Base-by-base conservation (phyloP, 192 early-diverging fungal genomes). In the Gigaspora rosea region DNA sequence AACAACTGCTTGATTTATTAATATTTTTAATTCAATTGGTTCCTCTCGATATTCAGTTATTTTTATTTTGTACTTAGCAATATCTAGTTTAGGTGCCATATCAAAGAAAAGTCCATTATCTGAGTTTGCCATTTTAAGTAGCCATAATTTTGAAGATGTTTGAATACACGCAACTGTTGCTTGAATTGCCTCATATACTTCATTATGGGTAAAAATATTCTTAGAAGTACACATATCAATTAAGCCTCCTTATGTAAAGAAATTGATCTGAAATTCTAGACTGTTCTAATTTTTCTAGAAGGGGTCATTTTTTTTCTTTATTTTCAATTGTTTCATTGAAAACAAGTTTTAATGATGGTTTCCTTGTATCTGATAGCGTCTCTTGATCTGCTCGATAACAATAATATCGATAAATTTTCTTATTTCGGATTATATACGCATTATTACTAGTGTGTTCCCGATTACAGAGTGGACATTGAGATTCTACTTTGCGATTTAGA, bases 121-220 rank as follows among this genome's bases (percentile, higher is more conserved):
- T 27, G 48, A 47, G 20, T 69, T 27, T 69, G 48, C n/a, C n/a
- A 69, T 69, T 69, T 69, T 69, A 49, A 69, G 41, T 49, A 69
- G 2, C 36, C n/a, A 69, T 69, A 69, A 69, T 51, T 27, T 69
- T 51, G 36, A 50, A 69, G 48, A n/a, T 69, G 18, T 69, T 47
- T 69, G 67, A 8, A 69, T 69, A 69, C 48, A 69, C 10, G 10
- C 48, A 6, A 49, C 5, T 3, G 36, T 41, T 41, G 36, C 36
- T 41, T 41, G 36, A 3, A 69, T 69, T 47, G 41, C 67, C 20
- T 69, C 46, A 49, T 69, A 69, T n/a, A 69, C 41, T 48, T 15
- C 0, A 49, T 49, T 69, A 47, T 18, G 6, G 18, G n/a, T 22
- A 69, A 2, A 15, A 13, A 22, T 69, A n/a, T 69, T 8, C 6